Conservation (phyloP, 176 grass and related monocot species). For the Poa pratensis region DNA sequence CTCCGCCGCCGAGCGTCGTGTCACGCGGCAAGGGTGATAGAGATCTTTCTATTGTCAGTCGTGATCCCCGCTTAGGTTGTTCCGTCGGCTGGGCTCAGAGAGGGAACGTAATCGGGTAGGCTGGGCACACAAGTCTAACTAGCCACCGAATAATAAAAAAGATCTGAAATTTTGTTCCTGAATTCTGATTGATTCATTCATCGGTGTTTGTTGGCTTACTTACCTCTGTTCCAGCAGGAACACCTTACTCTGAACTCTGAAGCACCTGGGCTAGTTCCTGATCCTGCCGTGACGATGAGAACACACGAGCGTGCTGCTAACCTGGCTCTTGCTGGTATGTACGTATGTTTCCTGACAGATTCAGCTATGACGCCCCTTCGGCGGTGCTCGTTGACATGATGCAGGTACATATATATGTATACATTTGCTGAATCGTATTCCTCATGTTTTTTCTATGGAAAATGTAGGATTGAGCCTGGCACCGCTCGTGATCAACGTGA, state of each 20-base stretch:
- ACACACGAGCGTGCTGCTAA: constrained; percentile 67
- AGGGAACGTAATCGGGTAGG: not conserved
- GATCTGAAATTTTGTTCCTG: no score
- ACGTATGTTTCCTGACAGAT: not conserved
- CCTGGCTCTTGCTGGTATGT: constrained; percentile 79
- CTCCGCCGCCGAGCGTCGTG: not conserved
- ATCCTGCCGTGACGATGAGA: constrained; percentile 48
- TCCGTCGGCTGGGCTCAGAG: not conserved
- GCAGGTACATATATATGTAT: not conserved
- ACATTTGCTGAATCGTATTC: not conserved
- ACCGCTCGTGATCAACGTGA: constrained; percentile 75
- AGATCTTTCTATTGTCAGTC: not conserved
- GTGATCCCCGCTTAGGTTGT: not conserved
- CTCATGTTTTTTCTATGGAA: constrained; percentile 28
- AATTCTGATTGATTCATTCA: not conserved
- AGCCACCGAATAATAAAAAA: no score
- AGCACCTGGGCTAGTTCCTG: not conserved
- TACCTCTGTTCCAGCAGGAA: not conserved
- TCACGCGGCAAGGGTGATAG: not conserved
- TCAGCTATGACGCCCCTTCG: not conserved
- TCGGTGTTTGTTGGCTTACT: not conserved
- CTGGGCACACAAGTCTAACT: no score
- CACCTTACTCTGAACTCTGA: not conserved
- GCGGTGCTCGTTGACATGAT: not conserved
- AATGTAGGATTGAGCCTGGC: constrained; percentile 73